Evolutionary conservation across 768 basidiomycete species (phyloP).

Genomic region (Serendipita sp.): DNA sequence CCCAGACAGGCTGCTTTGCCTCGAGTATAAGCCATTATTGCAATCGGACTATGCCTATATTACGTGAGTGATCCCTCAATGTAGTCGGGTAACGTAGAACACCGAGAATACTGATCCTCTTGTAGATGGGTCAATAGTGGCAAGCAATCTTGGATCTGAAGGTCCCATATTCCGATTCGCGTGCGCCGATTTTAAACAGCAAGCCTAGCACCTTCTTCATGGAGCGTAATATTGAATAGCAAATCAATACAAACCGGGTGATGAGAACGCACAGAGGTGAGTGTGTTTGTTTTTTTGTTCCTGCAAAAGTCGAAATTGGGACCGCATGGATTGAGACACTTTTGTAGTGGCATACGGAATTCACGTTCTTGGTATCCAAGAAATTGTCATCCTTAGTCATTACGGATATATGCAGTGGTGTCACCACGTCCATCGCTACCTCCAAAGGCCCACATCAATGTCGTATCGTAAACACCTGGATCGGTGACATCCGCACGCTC

Average conservation of each 20-base stretch:
- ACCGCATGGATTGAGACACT: neutral
- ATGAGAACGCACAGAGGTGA: neutral
- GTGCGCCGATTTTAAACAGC: constrained; percentile 6
- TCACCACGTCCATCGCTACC: constrained; percentile 8
- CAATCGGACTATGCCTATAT: constrained; percentile 36
- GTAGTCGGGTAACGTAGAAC: neutral
- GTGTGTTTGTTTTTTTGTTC: neutral
- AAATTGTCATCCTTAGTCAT: constrained; percentile 9
- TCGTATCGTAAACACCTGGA: constrained; percentile 7
- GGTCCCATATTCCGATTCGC: constrained; percentile 1
- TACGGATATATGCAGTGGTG: constrained; percentile 7
- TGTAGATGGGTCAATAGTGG: constrained; percentile 61
- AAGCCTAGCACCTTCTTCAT: constrained; percentile 7
- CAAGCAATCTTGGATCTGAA: constrained; percentile 41
- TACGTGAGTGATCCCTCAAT: constrained; percentile 10
- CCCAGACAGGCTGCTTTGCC: constrained; percentile 28
- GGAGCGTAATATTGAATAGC: constrained; percentile 7
- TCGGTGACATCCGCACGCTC: constrained; percentile 5
- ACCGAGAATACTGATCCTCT: constrained; percentile 22
- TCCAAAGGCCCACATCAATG: neutral
- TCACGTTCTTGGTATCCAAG: constrained; percentile 2
- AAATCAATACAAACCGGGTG: neutral
- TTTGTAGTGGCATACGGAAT: neutral
- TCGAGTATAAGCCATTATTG: constrained; percentile 68
- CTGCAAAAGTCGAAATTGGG: neutral